Evolutionary conservation across 2,329 filamentous ascomycete species (phyloP).

Genomic region (Alternaria conjuncta): DNA sequence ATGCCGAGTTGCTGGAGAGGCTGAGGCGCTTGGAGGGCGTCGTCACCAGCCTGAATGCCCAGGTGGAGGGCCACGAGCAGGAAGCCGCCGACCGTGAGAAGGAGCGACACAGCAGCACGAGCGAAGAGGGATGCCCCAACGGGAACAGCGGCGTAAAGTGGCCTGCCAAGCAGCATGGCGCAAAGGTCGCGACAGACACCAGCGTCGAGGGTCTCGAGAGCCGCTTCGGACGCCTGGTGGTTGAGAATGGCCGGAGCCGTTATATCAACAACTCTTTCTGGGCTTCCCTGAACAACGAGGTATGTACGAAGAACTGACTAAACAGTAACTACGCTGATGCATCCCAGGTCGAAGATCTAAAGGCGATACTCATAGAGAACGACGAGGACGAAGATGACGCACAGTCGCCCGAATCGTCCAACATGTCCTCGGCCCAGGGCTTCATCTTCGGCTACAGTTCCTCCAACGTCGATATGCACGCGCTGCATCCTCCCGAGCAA

Average conservation of each 20-base stretch:
- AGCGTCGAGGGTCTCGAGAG: conserved; percentile 52
- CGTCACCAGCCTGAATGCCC: conserved; percentile 64
- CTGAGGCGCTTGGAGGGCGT: conserved; percentile 77
- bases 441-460: conserved; percentile 78
- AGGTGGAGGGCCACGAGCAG: conserved; percentile 46
- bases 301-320: conserved; percentile 40
- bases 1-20: conserved; percentile 75
- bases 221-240: conserved; percentile 71
- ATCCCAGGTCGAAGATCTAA: conserved; percentile 64
- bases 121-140: conserved; percentile 13
- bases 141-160: background rate
- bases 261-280: conserved; percentile 81
- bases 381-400: conserved; percentile 66
- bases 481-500: conserved; percentile 67
- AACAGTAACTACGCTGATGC: background rate
- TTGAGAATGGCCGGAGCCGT: conserved; percentile 72
- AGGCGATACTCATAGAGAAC: conserved; percentile 67
- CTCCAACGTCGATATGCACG: conserved; percentile 68
- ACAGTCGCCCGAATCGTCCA: conserved; percentile 49
- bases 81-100: conserved; percentile 38
- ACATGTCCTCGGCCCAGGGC: conserved; percentile 62
- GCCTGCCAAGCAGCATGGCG: background rate
- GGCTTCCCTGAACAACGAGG: conserved; percentile 77
- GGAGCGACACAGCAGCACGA: conserved; percentile 19
- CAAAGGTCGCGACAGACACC: conserved; percentile 37